phyloP scores from a whole-genome alignment of 2,329 filamentous ascomycete species.

The Alternaria ethzedia region DNA sequence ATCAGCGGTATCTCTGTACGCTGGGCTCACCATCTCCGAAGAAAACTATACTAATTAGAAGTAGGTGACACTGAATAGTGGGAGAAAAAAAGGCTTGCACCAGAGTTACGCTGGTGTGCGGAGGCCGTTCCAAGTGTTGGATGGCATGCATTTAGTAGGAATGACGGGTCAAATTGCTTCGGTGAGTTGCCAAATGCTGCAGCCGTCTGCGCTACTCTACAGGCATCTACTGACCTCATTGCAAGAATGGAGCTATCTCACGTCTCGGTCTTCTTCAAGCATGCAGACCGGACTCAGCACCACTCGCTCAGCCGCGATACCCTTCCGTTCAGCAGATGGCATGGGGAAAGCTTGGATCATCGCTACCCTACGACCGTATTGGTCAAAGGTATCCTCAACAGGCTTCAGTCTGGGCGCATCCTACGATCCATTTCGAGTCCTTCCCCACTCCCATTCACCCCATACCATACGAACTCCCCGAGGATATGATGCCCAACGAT shows the following conservation, averaged over 20 bases:
- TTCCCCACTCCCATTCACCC: not conserved
- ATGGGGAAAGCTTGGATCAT: not conserved
- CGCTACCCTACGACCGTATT: not conserved
- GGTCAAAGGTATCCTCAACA: not conserved
- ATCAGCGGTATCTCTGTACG: conserved; percentile 2
- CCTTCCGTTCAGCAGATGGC: not conserved
- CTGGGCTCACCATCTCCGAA: not conserved
- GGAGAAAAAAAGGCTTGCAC: not conserved
- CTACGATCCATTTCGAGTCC: not conserved
- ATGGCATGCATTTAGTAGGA: conserved; percentile 16
- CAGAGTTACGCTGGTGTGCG: not conserved
- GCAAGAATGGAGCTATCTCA: conserved; percentile 14
- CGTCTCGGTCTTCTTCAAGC: conserved; percentile 20
- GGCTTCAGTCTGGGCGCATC: conserved; percentile 5
- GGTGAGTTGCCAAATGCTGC: conserved; percentile 1
- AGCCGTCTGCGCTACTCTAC: not conserved
- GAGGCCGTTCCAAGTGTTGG: conserved; percentile 3
- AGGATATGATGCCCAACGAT: conserved; percentile 11
- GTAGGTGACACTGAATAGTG: conserved; percentile 6
- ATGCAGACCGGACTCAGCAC: not conserved
- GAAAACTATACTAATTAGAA: not conserved
- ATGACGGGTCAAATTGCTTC: conserved; percentile 8
- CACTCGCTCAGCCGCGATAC: not conserved
- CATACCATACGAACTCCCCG: not conserved
- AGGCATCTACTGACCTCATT: not conserved